Conservation (phyloP, 1,284 basidiomycete species). For the Papiliotrema flavescens region DNA sequence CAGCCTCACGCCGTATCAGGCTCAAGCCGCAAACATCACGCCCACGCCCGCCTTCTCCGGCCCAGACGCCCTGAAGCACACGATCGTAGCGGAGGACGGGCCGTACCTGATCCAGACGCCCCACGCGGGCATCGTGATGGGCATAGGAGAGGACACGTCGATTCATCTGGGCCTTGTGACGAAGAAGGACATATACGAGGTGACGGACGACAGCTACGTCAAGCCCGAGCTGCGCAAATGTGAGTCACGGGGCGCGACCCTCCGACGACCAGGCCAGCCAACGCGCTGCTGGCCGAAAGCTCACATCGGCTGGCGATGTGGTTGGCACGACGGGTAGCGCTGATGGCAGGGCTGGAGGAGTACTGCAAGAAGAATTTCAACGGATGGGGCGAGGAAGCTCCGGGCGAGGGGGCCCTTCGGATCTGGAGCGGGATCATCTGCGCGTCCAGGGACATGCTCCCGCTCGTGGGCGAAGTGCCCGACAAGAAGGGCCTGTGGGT, state of each 20-base stretch:
- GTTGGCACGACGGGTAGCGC: too few relatives aligned
- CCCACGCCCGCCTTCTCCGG: constrained; percentile 25
- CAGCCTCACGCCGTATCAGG: constrained; percentile 15
- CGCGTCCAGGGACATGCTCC: constrained; percentile 20
- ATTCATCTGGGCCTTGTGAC: constrained; percentile 8
- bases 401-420: constrained; percentile 25
- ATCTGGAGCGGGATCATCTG: constrained; percentile 27
- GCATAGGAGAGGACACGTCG: constrained; percentile 10
- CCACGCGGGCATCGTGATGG: constrained; percentile 15
- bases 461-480: constrained; percentile 28
- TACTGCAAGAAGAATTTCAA: constrained; percentile 17
- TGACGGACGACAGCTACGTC: constrained; percentile 17
- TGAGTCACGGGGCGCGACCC: constrained; percentile 1
- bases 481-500: constrained; percentile 19
- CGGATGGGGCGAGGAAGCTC: constrained; percentile 20
- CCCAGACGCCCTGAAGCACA: constrained; percentile 9
- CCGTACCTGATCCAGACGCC: constrained; percentile 22
- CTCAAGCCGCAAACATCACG: constrained; percentile 17
- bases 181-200: constrained; percentile 8
- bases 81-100: constrained; percentile 22
- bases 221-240: constrained; percentile 7
- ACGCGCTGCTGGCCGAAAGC: too few relatives aligned
- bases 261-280: too few relatives aligned
- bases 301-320: too few relatives aligned
- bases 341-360: constrained; percentile 11